Conservation (phyloP, 2,329 filamentous ascomycete genomes). For the Ophiostoma triangulosporum region DNA sequence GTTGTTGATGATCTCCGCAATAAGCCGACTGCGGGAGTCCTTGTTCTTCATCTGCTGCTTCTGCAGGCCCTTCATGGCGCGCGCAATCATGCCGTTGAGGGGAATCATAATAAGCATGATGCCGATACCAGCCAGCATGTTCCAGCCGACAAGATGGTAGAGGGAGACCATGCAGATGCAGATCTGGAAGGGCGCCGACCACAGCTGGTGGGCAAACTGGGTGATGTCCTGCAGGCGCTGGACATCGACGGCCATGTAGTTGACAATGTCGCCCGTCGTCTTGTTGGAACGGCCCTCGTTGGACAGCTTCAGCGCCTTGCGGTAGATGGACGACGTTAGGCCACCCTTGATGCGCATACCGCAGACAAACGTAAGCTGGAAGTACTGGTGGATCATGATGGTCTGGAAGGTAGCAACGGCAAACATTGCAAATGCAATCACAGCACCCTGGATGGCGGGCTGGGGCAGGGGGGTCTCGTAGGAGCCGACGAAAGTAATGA, state of each 20-base stretch:
- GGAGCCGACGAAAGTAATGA: slow-evolving; percentile 76
- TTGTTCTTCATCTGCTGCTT: slow-evolving; percentile 99
- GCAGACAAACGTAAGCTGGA: slow-evolving; percentile 85
- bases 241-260: slow-evolving; percentile 97
- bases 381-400: slow-evolving; percentile 88
- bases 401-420: slow-evolving; percentile 75
- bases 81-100: slow-evolving; percentile 81
- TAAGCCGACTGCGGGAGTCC: slow-evolving; percentile 79
- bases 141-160: slow-evolving; percentile 86
- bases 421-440: slow-evolving; percentile 90
- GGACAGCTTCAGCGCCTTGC: slow-evolving; percentile 77
- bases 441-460: slow-evolving; percentile 69
- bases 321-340: slow-evolving; percentile 80
- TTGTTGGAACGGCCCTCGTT: slow-evolving; percentile 84
- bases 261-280: slow-evolving; percentile 94
- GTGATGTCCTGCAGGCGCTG: slow-evolving; percentile 89
- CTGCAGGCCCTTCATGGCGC: slow-evolving; percentile 86
- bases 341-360: slow-evolving; percentile 95
- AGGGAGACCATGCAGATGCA: slow-evolving; percentile 88
- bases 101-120: slow-evolving; percentile 98
- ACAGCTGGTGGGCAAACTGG: slow-evolving; percentile 88
- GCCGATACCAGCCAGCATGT: slow-evolving; percentile 88
- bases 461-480: slow-evolving; percentile 53
- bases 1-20: slow-evolving; percentile 97
- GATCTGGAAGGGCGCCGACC: slow-evolving; percentile 97